These are phyloP conservation scores for Poronia punctata DNA, from an alignment of 495 filamentous ascomycete genomes.

Conservation along the genomic window DNA sequence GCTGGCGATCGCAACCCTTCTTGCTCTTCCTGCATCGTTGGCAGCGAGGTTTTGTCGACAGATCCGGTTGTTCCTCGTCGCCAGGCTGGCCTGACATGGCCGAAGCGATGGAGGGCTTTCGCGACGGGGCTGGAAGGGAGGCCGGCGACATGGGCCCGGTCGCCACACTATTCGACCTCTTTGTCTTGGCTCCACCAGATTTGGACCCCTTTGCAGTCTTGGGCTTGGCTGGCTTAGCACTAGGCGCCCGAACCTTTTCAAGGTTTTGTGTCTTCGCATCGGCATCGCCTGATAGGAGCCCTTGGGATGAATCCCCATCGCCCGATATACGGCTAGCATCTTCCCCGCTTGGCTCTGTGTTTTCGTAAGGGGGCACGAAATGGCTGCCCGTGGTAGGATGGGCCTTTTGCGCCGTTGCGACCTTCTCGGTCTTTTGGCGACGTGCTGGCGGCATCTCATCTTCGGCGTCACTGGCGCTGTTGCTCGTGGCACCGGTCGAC, in stretches of 20 bases:
- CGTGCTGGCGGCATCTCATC: slow-evolving; percentile 57
- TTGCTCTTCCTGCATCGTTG: slow-evolving; percentile 98
- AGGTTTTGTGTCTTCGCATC: slow-evolving; percentile 31
- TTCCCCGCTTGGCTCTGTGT: slow-evolving; percentile 66
- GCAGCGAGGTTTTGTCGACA: slow-evolving; percentile 92
- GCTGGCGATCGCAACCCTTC: slow-evolving; percentile 95
- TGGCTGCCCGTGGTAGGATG: slow-evolving; percentile 54
- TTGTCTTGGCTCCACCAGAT: slow-evolving; percentile 45
- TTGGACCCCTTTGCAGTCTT: slow-evolving; percentile 41
- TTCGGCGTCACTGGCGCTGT: slow-evolving; percentile 71
- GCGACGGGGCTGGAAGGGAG: slow-evolving; percentile 56
- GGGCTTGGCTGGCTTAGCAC: slow-evolving; percentile 35
- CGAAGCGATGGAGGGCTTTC: slow-evolving; percentile 75
- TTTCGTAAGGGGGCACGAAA: slow-evolving; percentile 57
- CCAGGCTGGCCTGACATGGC: slow-evolving; percentile 59
- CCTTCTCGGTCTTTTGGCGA: slow-evolving; percentile 54
- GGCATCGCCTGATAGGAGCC: slow-evolving; percentile 19
- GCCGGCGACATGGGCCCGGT: slow-evolving; percentile 60
- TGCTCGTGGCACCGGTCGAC: slow-evolving; percentile 73
- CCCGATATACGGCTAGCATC: slow-evolving; percentile 57
- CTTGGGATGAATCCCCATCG: slow-evolving; percentile 14
- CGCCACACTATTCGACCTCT: slow-evolving; percentile 37
- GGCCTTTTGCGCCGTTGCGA: slow-evolving; percentile 36
- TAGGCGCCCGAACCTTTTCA: slow-evolving; percentile 37
- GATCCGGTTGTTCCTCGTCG: slow-evolving; percentile 77